These are phyloP conservation scores for Metarhizium robertsii DNA, from an alignment of 2,329 filamentous ascomycete genomes.

Conservation along the genomic window DNA sequence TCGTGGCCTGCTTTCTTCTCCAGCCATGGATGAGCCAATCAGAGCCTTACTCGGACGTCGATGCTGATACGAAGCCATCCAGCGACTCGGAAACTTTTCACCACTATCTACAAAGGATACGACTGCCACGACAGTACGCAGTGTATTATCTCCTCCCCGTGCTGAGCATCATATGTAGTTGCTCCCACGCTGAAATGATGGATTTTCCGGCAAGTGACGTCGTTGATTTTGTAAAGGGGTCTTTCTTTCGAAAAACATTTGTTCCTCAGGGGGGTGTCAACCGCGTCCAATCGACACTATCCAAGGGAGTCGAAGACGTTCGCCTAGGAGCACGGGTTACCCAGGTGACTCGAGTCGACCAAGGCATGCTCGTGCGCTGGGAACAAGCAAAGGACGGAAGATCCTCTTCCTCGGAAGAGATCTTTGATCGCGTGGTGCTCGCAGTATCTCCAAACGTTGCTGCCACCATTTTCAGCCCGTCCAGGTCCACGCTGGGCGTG, in stretches of 20 bases:
- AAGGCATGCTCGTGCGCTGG: slow-evolving; percentile 25
- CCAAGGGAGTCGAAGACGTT: slow-evolving; percentile 27
- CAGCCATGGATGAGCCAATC: slow-evolving; percentile 17
- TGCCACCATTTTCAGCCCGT: slow-evolving; percentile 34
- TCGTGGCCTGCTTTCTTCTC: slow-evolving; percentile 39
- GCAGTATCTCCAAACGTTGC: slow-evolving; percentile 46
- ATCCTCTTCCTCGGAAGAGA: slow-evolving; percentile 16
- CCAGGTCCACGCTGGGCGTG: slow-evolving; percentile 24
- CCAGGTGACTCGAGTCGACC: slow-evolving; percentile 18
- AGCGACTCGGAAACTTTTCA: background rate
- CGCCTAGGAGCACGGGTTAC: slow-evolving; percentile 29
- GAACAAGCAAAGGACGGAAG: slow-evolving; percentile 9
- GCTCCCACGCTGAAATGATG: slow-evolving; percentile 39
- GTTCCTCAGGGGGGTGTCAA: slow-evolving; percentile 39
- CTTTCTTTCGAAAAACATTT: slow-evolving; percentile 39
- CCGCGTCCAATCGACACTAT: slow-evolving; percentile 37
- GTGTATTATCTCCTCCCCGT: slow-evolving; percentile 43
- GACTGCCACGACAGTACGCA: slow-evolving; percentile 36
- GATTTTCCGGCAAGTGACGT: slow-evolving; percentile 44
- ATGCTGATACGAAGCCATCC: background rate
- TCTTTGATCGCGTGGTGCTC: slow-evolving; percentile 43
- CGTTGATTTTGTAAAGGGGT: slow-evolving; percentile 37
- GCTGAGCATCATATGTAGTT: slow-evolving; percentile 45
- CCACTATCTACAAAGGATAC: slow-evolving; percentile 38
- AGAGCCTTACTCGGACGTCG: background rate